Evolutionary conservation across 805 yeast genomes (phyloP).

Genomic region (Candida oleophila): DNA sequence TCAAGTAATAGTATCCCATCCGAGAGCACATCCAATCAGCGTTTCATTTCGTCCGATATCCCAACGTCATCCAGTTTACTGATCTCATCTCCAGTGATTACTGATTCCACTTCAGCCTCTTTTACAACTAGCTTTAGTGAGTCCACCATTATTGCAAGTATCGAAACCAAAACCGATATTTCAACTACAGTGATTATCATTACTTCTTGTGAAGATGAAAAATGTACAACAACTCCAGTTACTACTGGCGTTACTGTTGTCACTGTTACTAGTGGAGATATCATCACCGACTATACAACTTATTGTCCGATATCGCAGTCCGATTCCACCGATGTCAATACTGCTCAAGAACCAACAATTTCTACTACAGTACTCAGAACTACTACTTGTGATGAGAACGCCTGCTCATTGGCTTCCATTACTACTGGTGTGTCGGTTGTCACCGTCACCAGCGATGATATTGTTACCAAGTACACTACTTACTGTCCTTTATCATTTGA

Average conservation of each 20-base stretch:
- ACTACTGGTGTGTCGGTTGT: conserved; percentile 2
- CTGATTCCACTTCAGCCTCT: conserved; percentile 5
- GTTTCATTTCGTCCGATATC: no score
- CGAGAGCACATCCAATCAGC: no score
- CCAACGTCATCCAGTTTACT: no score
- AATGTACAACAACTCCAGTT: conserved; percentile 19
- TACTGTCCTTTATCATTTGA: conserved; percentile 24
- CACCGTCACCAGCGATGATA: neutral
- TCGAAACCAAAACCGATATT: conserved; percentile 12
- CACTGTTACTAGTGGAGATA: conserved; percentile 12
- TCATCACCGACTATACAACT: conserved; percentile 20
- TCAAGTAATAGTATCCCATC: no score
- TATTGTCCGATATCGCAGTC: conserved; percentile 16
- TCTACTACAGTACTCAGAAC: conserved; percentile 17
- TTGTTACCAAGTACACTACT: conserved; percentile 19
- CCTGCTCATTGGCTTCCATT: conserved; percentile 10
- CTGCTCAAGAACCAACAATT: no score
- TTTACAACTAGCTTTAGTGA: conserved; percentile 11
- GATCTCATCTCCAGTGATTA: conserved; percentile 9
- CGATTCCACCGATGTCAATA: no score
- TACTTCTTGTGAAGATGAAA: conserved; percentile 26
- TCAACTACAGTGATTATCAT: conserved; percentile 24
- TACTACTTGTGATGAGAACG: conserved; percentile 17
- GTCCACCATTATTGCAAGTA: conserved; percentile 8
- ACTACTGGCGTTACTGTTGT: conserved; percentile 25